phyloP scores from a whole-genome alignment of 139 green algal genomes.

The Tetradesmus lagerheimii region DNA sequence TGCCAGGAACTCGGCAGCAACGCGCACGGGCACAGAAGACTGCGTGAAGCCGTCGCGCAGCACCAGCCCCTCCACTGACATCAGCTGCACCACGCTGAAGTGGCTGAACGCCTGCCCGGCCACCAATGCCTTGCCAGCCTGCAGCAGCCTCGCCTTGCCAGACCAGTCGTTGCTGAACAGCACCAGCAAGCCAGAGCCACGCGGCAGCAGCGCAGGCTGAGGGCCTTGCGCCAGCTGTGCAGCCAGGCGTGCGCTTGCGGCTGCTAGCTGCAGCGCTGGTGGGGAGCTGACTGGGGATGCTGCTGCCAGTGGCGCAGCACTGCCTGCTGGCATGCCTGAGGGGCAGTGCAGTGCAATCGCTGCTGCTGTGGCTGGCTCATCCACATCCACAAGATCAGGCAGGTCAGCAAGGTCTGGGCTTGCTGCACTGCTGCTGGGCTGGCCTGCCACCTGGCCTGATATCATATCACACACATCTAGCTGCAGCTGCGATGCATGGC shows the following conservation, averaged over 20 bases:
- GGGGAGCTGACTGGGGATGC: background rate
- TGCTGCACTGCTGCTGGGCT: background rate
- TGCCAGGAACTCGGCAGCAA: conserved; percentile 1
- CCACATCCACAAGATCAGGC: background rate
- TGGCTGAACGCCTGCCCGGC: background rate
- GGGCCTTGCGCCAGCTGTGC: background rate
- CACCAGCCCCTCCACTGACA: conserved; percentile 8
- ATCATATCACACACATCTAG: background rate
- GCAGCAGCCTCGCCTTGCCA: background rate
- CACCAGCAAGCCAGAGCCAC: background rate
- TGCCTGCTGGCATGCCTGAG: background rate
- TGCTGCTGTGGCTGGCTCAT: background rate
- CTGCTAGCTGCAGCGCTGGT: background rate
- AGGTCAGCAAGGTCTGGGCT: background rate
- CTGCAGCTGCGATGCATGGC: background rate
- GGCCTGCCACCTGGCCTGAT: no score
- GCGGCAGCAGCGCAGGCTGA: background rate
- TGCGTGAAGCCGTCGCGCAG: background rate
- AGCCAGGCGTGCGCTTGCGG: background rate
- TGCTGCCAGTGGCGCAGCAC: background rate
- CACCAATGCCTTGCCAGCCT: background rate
- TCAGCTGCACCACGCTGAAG: conserved; percentile 17
- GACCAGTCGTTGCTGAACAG: background rate
- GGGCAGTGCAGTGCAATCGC: background rate
- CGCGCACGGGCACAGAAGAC: background rate